Conservation (phyloP, 1,284 basidiomycete species). For the Inonotus hispidus region DNA sequence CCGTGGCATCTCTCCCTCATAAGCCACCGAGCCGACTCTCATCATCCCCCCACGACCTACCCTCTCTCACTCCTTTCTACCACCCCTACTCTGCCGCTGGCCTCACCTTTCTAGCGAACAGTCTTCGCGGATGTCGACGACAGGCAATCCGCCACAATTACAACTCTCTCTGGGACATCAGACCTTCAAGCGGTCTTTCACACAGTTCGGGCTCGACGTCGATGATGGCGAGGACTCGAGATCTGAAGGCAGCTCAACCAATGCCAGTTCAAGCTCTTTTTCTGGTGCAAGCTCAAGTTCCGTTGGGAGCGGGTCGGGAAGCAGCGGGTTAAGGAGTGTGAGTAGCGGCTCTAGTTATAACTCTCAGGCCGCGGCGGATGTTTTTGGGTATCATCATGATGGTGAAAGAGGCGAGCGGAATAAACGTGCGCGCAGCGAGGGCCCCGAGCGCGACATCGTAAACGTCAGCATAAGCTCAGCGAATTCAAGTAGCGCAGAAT, state of each 20-base stretch:
- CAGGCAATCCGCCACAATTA: conserved; percentile 17
- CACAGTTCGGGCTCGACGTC: conserved; percentile 19
- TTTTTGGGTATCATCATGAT: neutral
- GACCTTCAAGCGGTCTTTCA: conserved; percentile 18
- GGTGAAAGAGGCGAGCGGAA: conserved; percentile 15
- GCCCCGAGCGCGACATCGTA: conserved; percentile 3
- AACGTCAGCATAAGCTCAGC: neutral
- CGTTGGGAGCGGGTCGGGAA: neutral
- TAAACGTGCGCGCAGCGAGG: conserved; percentile 19
- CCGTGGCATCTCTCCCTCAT: conserved; percentile 5
- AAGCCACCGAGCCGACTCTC: conserved; percentile 8
- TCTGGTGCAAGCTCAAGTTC: neutral
- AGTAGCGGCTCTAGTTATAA: conserved; percentile 9
- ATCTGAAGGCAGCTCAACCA: neutral
- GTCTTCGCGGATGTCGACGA: conserved; percentile 3
- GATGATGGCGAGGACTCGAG: conserved; percentile 13
- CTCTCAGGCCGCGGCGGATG: conserved; percentile 1
- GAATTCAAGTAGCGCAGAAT: neutral
- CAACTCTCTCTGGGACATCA: conserved; percentile 13
- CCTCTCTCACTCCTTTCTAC: neutral
- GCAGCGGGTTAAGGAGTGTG: neutral
- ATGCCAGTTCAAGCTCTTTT: conserved; percentile 1
- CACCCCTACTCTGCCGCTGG: neutral
- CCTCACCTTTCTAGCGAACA: neutral
- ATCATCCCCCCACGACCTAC: conserved; percentile 4